Base-by-base conservation (phyloP, 148 eudicot species). In the Rhododendron simsii region DNA sequence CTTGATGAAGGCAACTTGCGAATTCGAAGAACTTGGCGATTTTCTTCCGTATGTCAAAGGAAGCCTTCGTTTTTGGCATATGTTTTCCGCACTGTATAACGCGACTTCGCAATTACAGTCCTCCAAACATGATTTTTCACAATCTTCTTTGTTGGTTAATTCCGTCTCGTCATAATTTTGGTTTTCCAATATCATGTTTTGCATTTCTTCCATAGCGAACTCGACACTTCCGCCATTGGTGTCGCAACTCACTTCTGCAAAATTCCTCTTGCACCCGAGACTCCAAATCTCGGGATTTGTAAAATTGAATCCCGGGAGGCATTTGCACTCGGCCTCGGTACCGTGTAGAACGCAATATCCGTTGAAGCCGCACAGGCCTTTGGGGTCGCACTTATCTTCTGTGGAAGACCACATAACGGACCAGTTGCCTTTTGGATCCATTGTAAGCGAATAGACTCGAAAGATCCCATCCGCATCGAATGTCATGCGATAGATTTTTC, bases 381-480 rank as follows among this genome's bases (percentile, higher is more conserved):
- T 47, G 11, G 50, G 48, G 0, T 7, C 11, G 48, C 48, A 47
- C 48, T 47, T 47, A 47, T 47, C 48, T 2, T 0, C 48, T 47
- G 11, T 0, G 11, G 11, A 47, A 1, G 48, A 9, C 48, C 48
- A 47, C 48, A 47, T 47, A 47, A 47, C 48, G 1, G 48, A 47
- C 48, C 48, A 47, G 11, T 47, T 47, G 48, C 48, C 48, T 47
- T 47, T 47, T 0, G 15, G 53, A 26, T 63, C 79, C 73, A 79
- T 15, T 7, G 30, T 77, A 0, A 18, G 61, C 1, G 86, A 89
- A 82, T 91, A 89, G 61, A 87, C 15, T 48, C 90, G 81, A 44
- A 91, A 61, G 23, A 91, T 87, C 23, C 92, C 92, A 78, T 87
- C 92, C 9, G 39, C 53, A 82, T 89, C 91, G 18, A 87, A 1